phyloP scores from a whole-genome alignment of 371 early-diverging fungal genomes.

The Vairimorpha ceranae region DNA sequence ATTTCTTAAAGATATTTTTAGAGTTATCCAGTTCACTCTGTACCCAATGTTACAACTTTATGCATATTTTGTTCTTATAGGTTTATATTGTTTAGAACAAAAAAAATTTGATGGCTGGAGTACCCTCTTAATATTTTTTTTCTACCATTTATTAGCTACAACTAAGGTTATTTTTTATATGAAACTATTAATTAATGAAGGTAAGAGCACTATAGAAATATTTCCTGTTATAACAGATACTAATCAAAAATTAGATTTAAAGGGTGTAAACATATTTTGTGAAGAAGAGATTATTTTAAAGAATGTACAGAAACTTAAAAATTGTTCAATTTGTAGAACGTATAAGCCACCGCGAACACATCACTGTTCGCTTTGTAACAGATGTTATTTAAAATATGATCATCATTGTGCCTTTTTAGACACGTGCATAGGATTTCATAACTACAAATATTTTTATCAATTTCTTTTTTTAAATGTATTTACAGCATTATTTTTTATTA shows the following conservation, averaged over 20 bases:
- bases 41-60: constrained; percentile 56
- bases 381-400: constrained; percentile 63
- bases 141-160: constrained; percentile 45
- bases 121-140: constrained; percentile 42
- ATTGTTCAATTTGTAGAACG: constrained; percentile 62
- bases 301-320: constrained; percentile 37
- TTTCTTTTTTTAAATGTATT: constrained; percentile 57
- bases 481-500: constrained; percentile 22
- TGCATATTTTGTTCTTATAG: constrained; percentile 55
- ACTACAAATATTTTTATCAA: constrained; percentile 63
- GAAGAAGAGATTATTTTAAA: constrained; percentile 44
- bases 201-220: constrained; percentile 45
- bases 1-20: constrained; percentile 9
- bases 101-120: constrained; percentile 18
- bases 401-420: constrained; percentile 62
- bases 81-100: constrained; percentile 48
- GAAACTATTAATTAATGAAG: constrained; percentile 47
- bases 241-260: not conserved
- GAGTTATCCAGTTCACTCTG: not conserved
- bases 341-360: constrained; percentile 64
- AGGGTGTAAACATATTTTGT: constrained; percentile 59
- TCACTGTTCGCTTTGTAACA: constrained; percentile 63
- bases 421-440: constrained; percentile 63
- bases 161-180: constrained; percentile 53
- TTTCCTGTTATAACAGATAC: constrained; percentile 41